Conservation (phyloP, 257 asterid genomes). For the Perilla frutescens region DNA sequence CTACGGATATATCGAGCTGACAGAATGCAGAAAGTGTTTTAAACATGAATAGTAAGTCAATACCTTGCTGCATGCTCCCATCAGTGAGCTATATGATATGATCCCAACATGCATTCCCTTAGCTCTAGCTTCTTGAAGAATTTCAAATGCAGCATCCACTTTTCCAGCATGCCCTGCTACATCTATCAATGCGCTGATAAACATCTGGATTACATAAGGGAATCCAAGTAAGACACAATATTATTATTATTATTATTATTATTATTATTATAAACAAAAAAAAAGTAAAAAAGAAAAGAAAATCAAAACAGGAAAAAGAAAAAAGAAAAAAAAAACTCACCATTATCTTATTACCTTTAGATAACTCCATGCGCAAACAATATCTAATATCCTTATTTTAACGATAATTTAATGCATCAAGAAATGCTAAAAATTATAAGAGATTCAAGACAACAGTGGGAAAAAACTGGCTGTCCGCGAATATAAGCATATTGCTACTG, state of each 20-base stretch:
- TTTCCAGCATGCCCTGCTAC: conserved; percentile 98
- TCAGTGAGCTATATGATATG: conserved; percentile 91
- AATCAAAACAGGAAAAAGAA: neutral
- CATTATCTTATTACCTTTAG: conserved; percentile 14
- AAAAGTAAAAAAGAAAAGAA: neutral
- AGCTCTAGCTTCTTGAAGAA: conserved; percentile 73
- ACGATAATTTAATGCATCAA: conserved; percentile 18
- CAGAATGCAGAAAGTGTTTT: conserved; percentile 7
- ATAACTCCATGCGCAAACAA: conserved; percentile 16
- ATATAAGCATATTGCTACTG: neutral
- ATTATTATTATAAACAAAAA: neutral
- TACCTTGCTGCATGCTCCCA: conserved; percentile 99
- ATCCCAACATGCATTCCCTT: conserved; percentile 81
- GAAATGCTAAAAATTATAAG: conserved; percentile 20
- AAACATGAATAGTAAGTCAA: conserved; percentile 28
- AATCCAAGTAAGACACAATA: conserved; percentile 29
- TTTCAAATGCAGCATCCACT: conserved; percentile 91
- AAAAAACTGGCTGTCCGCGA: neutral
- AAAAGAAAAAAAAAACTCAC: neutral
- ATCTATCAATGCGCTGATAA: conserved; percentile 94
- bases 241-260: neutral
- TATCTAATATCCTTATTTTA: conserved; percentile 25
- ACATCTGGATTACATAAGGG: conserved; percentile 60
- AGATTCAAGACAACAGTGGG: conserved; percentile 4
- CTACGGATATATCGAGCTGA: conserved; percentile 23